phyloP scores from a whole-genome alignment of 164 flowering plant genomes.

The Nymphaea thermarum region DNA sequence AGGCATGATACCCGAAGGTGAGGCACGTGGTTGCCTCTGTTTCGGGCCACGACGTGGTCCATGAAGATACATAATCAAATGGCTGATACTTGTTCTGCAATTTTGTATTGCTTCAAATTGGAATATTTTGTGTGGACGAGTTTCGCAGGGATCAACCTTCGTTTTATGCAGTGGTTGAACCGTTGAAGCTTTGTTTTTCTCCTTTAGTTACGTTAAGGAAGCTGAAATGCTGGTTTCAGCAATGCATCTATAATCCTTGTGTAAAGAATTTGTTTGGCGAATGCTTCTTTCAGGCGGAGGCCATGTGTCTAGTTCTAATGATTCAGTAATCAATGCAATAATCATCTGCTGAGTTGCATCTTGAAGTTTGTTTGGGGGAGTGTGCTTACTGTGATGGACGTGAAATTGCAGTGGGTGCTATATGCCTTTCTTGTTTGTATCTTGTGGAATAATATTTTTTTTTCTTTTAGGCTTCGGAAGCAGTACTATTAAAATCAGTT shows the following conservation, averaged over 20 bases:
- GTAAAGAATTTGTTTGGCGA: background rate
- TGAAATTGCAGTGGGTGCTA: too few relatives aligned
- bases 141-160: background rate
- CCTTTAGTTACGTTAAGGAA: background rate
- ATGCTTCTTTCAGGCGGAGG: background rate
- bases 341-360: too few relatives aligned
- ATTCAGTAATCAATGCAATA: background rate
- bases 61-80: slow-evolving; percentile 10
- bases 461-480: too few relatives aligned
- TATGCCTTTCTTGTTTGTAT: too few relatives aligned
- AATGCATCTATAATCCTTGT: background rate
- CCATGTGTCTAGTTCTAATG: background rate
- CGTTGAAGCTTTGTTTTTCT: background rate
- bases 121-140: background rate
- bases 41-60: slow-evolving; percentile 51
- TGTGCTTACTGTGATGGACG: too few relatives aligned
- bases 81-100: background rate
- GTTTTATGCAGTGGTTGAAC: background rate
- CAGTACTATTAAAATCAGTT: too few relatives aligned
- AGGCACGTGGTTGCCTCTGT: slow-evolving; percentile 43
- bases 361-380: too few relatives aligned
- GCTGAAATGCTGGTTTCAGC: background rate
- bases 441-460: too few relatives aligned
- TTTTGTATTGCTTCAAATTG: background rate
- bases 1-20: slow-evolving; percentile 89